A percentile compares a stretch with the other conserved stretches of the same genome.
Conservation (phyloP, 1,284 basidiomycete genomes). For the Nidula niveotomentosa region DNA sequence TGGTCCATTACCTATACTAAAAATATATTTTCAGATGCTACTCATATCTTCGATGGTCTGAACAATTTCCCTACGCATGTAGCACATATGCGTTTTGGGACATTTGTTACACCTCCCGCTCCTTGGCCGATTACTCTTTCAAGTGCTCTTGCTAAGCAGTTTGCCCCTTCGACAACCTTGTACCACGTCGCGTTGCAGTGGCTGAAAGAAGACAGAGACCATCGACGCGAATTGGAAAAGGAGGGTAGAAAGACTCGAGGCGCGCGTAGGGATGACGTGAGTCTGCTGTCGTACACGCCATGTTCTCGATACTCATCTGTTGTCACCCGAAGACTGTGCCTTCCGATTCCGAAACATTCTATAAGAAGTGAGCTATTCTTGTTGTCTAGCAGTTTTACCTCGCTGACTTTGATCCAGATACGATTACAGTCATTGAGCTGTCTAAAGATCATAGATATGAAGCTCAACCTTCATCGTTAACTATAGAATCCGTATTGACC, state of each 20-base stretch:
- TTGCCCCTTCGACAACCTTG: constrained; percentile 38
- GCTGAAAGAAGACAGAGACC: constrained; percentile 80
- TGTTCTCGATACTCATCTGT: constrained; percentile 2
- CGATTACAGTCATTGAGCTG: constrained; percentile 57
- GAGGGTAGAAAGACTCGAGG: constrained; percentile 68
- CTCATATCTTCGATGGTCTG: constrained; percentile 94
- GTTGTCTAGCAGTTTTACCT: neutral
- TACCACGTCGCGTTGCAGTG: constrained; percentile 80
- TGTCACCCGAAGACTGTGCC: constrained; percentile 43
- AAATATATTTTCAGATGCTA: constrained; percentile 67
- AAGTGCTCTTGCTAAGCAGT: constrained; percentile 14
- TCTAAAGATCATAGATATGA: neutral
- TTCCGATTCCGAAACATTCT: constrained; percentile 86
- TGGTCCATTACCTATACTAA: constrained; percentile 9
- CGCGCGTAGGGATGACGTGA: constrained; percentile 60
- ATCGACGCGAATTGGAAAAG: constrained; percentile 60
- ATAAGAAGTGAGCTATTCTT: constrained; percentile 68
- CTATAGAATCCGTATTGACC: too few relatives aligned
- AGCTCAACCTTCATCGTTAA: neutral
- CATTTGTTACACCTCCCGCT: constrained; percentile 64
- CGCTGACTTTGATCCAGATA: constrained; percentile 43
- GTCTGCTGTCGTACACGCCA: constrained; percentile 16
- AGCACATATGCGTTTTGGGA: constrained; percentile 85
- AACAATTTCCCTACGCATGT: constrained; percentile 87
- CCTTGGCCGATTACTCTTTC: constrained; percentile 57